These are phyloP conservation scores for Marchantia paleacea DNA, from an alignment of 225 moss, liverwort and hornwort genomes.

Conservation along the genomic window DNA sequence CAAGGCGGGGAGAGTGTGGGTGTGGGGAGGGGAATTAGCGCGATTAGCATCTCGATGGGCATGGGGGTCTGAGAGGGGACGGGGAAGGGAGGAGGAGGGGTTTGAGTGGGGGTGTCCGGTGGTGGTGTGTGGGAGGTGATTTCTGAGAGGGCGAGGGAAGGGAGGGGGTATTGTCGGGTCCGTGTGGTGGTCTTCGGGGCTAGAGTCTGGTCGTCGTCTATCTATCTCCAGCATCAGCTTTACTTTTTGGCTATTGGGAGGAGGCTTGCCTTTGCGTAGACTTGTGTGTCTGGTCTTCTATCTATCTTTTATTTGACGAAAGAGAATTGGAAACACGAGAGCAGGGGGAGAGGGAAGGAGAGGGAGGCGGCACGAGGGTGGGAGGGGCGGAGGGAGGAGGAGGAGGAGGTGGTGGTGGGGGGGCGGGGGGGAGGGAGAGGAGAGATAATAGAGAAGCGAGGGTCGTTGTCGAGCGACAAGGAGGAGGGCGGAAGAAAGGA, in stretches of 20 bases:
- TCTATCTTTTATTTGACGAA: not conserved
- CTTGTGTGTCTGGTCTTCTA: not conserved
- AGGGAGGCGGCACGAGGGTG: not conserved
- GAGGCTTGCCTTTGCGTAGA: not conserved
- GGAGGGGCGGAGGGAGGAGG: not conserved
- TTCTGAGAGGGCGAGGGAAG: not conserved
- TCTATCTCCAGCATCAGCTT: not conserved
- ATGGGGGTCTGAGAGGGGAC: not conserved
- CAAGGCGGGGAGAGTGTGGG: not conserved
- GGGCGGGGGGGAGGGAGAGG: not conserved
- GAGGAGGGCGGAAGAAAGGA: not conserved
- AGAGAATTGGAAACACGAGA: not conserved
- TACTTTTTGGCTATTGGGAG: not conserved
- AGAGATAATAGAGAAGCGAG: not conserved
- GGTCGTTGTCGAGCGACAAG: not conserved
- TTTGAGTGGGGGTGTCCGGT: not conserved
- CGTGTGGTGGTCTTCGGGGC: not conserved
- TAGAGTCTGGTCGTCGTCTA: not conserved
- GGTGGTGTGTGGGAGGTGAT: not conserved
- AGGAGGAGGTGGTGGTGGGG: not conserved
- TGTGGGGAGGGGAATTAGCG: not conserved
- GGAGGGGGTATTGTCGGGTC: too few relatives aligned
- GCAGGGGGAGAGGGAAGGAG: not conserved
- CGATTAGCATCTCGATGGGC: conserved; percentile 15
- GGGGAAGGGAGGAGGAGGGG: not conserved